Evolutionary conservation across 2,329 filamentous ascomycete genomes (phyloP), one percentile per base, ranked within the genome.

Genomic region (Diaporthe sp.): DNA sequence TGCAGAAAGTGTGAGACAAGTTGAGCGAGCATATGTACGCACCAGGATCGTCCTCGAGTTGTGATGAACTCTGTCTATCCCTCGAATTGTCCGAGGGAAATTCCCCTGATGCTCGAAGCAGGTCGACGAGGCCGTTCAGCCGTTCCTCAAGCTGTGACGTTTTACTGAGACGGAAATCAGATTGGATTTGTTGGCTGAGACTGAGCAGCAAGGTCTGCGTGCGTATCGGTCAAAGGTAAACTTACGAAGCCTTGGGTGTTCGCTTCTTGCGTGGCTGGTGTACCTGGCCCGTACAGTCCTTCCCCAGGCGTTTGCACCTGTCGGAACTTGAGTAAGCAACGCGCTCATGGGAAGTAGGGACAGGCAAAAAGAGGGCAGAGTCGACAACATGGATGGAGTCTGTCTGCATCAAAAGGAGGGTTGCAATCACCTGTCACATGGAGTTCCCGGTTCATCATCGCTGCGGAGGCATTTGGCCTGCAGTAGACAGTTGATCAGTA

Each of bases 231-330:
- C 35, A 38, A 25, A 28, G 52, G 28, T 22, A 10, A 28, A 84
- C 87, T 83, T 81, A 89, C 87, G 87, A 89, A 42, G 86, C 85
- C 74, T 86, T 88, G 45, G 81, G 82, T 42, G 86, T 85, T 77
- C 88, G 83, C 82, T 89, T 89, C 80, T 89, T 89, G 40, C 88
- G 83, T 4, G 86, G 86, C 33, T 84, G 84, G 77, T 87, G 87
- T 35, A 88, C 79, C 77, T 89, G 87, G 15, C 81, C 82, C 0
- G 82, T 80, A 75, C 88, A 89, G 45, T 85, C 83, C 76, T 89
- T 89, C 50, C 83, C 82, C 7, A 89, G 80, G 19, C 87, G 82
- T 74, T 87, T 83, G 74, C 87, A 89, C 74, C 87, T 89, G 76
- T 2, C 28, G 3, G n/a, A 7, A 22, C 2, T 3, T 66, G 30